Percentiles rank a stretch among this genome's conserved stretches.
phyloP scores from a whole-genome alignment of 1,284 basidiomycete species.

The Cerioporus squamosus region DNA sequence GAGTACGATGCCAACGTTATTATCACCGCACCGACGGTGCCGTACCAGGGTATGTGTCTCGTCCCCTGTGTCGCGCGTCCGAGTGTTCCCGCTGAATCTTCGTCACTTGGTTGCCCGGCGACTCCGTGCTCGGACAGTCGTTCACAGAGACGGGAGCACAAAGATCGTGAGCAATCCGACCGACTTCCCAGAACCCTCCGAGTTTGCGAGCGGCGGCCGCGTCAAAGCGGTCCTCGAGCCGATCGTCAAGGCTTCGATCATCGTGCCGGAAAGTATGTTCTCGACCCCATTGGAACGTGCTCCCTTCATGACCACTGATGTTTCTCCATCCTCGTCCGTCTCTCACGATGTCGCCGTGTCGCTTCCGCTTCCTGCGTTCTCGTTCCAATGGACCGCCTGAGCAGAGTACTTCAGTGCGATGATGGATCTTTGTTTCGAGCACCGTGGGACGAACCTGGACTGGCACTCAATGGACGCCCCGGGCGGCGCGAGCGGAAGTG shows the following conservation, averaged over 20 bases:
- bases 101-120: constrained; percentile 1
- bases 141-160: constrained; percentile 68
- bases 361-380: background rate
- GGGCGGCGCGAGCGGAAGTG: constrained; percentile 33
- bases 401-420: constrained; percentile 86
- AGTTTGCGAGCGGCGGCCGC: constrained; percentile 51
- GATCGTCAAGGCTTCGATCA: constrained; percentile 88
- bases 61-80: background rate
- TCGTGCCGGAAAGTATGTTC: constrained; percentile 84
- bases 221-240: constrained; percentile 87
- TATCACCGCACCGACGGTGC: constrained; percentile 92
- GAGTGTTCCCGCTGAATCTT: constrained; percentile 14
- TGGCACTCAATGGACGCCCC: constrained; percentile 78
- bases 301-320: background rate
- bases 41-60: constrained; percentile 74
- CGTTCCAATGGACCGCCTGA: background rate
- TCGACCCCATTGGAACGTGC: background rate
- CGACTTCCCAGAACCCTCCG: constrained; percentile 85
- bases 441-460: constrained; percentile 79
- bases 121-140: constrained; percentile 49
- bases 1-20: constrained; percentile 93
- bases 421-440: constrained; percentile 88
- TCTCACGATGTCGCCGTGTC: background rate
- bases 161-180: constrained; percentile 87
- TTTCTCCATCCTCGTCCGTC: background rate